Base-by-base conservation (phyloP, 2,329 filamentous ascomycete genomes). In the Hymenoscyphus fraxineus region DNA sequence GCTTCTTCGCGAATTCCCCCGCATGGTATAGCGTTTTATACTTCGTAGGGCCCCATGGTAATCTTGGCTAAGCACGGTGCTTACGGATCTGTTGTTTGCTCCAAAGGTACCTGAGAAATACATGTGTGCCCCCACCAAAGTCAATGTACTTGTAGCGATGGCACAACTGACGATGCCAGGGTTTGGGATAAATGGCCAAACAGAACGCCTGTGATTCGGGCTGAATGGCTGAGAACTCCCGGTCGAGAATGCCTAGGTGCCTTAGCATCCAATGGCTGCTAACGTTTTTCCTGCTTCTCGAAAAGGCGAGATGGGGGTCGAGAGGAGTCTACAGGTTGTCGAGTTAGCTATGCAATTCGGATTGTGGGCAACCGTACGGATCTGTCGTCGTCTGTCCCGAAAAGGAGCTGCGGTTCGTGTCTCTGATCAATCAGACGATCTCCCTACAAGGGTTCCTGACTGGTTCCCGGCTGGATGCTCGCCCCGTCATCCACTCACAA, bases 401-500 rank as follows among this genome's bases (percentile, higher is more conserved):
- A 58, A 51, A 62, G 55, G 60, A 27, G 54, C 60, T 60, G 60
- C 58, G 58, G 64, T 60, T 65, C 61, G 64, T 61, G 58, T 63
- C 55, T 63, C 32, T 61, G 54, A 63, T 58, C 61, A 59, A 63
- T 65, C 64, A 63, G 54, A 65, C 60, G 60, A 65, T 61, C 38
- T 47, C 39, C 60, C 19, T 56, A 39, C 60, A 56, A 32, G 51
- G 39, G 40, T 31, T 19, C 38, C 27, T 57, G 12, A 61, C 35
- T 61, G 60, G 60, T 55, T 61, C 51, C 60, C 47, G 13, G 39
- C 47, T 57, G 60, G 47, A 32, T 40, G 32, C 60, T 61, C 51
- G 60, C 38, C 47, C 60, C 47, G 41, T 12, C 5, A 51, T 16
- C 63, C 63, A 64, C 58, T 64, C n/a, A 58, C 35, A 35, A 40